Evolutionary conservation across 208 protist genomes (phyloP), one percentile per base, ranked within the genome.

Genomic region (Trichomonas gallinae): DNA sequence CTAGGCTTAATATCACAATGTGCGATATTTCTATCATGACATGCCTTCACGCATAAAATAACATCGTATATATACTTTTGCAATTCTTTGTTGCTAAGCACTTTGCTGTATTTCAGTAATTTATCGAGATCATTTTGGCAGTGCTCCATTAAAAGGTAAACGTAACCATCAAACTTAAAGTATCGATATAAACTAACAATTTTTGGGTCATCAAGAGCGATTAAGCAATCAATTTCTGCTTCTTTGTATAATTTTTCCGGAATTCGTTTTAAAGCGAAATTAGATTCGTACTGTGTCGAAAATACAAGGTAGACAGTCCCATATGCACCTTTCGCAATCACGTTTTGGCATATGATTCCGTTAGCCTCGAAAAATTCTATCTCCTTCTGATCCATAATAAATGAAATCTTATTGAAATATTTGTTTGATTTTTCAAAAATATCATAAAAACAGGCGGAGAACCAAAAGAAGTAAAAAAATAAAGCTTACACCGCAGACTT

Each of bases 1-100:
- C 97, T 96, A 23, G 97, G 88, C 46, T 97, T 97, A 13, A 97
- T 89, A 91, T 97, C 97, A 17, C 97, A 21, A 97, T 97, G 97
- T 81, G 97, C 97, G 38, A 96, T 63, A 9, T 96, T 48, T 58
- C 97, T 96, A 3, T 91, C 38, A 45, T 97, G 97, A 34, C 96
- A 96, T 40, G 97, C 97, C 36, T 96, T 83, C 10, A 97, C 63
- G 31, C 63, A 96, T 72, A 96, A n/a, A 4, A 97, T 36, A 15
- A 96, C 96, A 38, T 97, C 96, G 26, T 97, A 85, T 48, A 97
- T 10, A 36, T 97, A 97, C 17, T 96, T 97, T 46, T 83, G 83
- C 3, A 97, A n/a, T 15, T 96, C 45, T n/a, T 49, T 96, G 23
- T 96, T 44, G 31, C 40, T 96, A 21, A 96, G 44, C 40, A 36